Conservation (phyloP, 1,139 yeast species). For the Taphrina communis region DNA sequence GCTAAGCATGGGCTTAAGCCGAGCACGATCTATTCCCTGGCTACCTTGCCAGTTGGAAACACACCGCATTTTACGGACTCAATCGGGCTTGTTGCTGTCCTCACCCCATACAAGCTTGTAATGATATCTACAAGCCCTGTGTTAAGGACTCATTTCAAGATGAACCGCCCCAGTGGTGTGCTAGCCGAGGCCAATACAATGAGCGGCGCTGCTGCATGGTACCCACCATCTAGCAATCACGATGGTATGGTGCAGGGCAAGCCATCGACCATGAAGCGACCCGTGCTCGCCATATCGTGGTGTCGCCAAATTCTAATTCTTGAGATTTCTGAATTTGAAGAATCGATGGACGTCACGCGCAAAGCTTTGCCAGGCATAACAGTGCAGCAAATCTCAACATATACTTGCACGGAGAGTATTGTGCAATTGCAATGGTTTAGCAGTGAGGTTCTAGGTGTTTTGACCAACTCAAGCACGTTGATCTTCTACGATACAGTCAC, state of each 20-base stretch:
- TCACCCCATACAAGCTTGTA: slow-evolving; percentile 61
- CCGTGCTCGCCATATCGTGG: slow-evolving; percentile 73
- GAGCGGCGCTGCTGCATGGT: slow-evolving; percentile 33
- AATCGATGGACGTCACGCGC: neutral
- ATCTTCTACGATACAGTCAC: slow-evolving; percentile 55
- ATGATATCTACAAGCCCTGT: slow-evolving; percentile 64
- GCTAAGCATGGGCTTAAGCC: slow-evolving; percentile 47
- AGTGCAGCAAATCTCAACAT: slow-evolving; percentile 46
- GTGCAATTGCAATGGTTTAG: slow-evolving; percentile 68
- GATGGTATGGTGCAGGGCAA: slow-evolving; percentile 17
- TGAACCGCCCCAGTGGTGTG: slow-evolving; percentile 25
- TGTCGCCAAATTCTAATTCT: slow-evolving; percentile 62
- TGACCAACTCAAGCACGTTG: slow-evolving; percentile 60
- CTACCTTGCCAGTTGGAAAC: slow-evolving; percentile 63
- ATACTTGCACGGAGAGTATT: slow-evolving; percentile 55
- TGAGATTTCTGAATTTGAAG: slow-evolving; percentile 58
- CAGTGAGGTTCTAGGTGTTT: slow-evolving; percentile 57
- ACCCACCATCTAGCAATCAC: slow-evolving; percentile 4
- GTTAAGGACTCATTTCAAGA: slow-evolving; percentile 60
- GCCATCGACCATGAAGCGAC: slow-evolving; percentile 47
- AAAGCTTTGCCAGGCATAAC: slow-evolving; percentile 41
- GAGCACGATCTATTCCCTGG: slow-evolving; percentile 54
- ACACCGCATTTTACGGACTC: slow-evolving; percentile 60
- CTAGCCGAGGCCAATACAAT: slow-evolving; percentile 21
- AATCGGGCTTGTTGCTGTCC: slow-evolving; percentile 66